These are phyloP conservation scores for Sporothrix sp. DNA, from an alignment of 2,329 filamentous ascomycete species.

Conservation along the genomic window DNA sequence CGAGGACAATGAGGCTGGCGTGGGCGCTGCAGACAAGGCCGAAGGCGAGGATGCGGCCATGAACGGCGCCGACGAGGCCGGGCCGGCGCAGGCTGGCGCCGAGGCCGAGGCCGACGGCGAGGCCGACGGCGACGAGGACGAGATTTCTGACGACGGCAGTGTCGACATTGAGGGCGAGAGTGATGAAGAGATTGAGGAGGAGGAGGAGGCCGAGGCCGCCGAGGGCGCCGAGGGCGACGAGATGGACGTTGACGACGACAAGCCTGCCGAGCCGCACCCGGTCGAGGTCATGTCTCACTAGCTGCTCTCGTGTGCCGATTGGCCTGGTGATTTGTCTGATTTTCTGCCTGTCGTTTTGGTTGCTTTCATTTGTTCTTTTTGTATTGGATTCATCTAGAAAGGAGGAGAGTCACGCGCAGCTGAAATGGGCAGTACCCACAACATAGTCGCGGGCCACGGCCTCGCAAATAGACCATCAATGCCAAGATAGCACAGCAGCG, in stretches of 20 bases:
- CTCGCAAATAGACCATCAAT: no score
- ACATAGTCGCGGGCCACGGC: no score
- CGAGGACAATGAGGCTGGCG: constrained; percentile 36
- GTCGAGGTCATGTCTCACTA: constrained; percentile 24
- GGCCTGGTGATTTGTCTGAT: no score
- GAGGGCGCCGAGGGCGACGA: constrained; percentile 23
- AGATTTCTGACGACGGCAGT: constrained; percentile 30
- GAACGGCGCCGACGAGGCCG: constrained; percentile 23
- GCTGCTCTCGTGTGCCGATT: no score
- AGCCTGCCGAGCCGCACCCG: constrained; percentile 18
- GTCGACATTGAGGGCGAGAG: constrained; percentile 32
- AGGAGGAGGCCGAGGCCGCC: constrained; percentile 23
- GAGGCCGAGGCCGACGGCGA: constrained; percentile 20
- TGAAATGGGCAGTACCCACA: no score
- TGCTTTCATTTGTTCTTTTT: no score
- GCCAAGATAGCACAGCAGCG: no score
- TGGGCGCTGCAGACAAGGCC: constrained; percentile 9
- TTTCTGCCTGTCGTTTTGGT: no score
- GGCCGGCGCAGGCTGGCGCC: not conserved
- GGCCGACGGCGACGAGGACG: constrained; percentile 25
- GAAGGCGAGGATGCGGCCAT: constrained; percentile 25
- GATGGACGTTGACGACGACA: constrained; percentile 29
- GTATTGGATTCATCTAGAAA: no score
- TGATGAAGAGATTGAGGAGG: constrained; percentile 30
- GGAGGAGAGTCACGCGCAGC: no score